Evolutionary conservation across 106 monocot genomes (phyloP).

Genomic region (Acorus gramineus): DNA sequence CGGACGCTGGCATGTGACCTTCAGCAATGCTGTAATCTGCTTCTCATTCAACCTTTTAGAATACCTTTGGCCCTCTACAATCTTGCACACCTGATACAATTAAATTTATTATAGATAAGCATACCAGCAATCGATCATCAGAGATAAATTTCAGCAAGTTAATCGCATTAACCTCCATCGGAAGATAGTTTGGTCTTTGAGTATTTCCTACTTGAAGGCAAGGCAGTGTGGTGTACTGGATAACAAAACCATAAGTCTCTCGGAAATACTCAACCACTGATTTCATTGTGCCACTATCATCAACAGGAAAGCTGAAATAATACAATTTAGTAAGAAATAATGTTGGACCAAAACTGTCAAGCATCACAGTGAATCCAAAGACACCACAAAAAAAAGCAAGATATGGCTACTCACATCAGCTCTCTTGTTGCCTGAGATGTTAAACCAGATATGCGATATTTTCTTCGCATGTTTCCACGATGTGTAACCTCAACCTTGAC

Average conservation of each 20-base stretch:
- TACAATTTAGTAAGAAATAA: not conserved
- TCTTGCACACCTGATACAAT: conserved; percentile 68
- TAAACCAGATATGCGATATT: conserved; percentile 75
- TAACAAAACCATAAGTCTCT: conserved; percentile 75
- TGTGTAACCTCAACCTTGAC: conserved; percentile 87
- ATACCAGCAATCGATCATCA: not conserved
- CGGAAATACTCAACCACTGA: conserved; percentile 78
- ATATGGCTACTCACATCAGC: conserved; percentile 41
- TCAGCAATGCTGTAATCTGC: conserved; percentile 84
- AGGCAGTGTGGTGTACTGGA: conserved; percentile 67
- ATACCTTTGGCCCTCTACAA: conserved; percentile 92
- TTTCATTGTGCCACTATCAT: conserved; percentile 73
- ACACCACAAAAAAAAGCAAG: conserved; percentile 1
- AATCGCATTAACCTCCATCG: conserved; percentile 63
- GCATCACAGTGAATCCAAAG: not conserved
- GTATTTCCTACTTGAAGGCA: conserved; percentile 93
- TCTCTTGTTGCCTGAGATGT: conserved; percentile 76
- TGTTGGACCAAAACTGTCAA: not conserved
- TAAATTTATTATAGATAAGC: not conserved
- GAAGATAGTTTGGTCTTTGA: conserved; percentile 91
- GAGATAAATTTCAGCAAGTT: not conserved
- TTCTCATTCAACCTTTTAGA: conserved; percentile 95
- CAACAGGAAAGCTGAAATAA: conserved; percentile 59
- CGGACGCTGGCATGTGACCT: conserved; percentile 87
- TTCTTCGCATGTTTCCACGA: conserved; percentile 66